Percentiles rank a stretch among this genome's conserved stretches.
phyloP scores from a whole-genome alignment of 2,329 filamentous ascomycete species.

The Aspergillus uvarum region DNA sequence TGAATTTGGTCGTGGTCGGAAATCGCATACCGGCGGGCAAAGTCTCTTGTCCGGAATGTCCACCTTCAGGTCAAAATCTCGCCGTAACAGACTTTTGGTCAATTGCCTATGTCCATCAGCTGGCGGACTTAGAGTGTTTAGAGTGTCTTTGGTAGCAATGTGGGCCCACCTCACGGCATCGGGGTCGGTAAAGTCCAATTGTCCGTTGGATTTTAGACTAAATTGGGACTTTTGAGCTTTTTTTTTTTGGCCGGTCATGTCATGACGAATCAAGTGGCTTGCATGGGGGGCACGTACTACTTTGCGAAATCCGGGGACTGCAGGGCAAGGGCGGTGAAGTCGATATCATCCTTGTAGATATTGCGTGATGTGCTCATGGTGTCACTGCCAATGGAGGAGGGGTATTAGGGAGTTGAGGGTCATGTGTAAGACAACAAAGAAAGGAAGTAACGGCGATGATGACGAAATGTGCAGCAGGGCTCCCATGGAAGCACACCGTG shows the following conservation, averaged over 20 bases:
- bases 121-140: neutral
- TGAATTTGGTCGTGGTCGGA: neutral
- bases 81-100: constrained; percentile 72
- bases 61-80: constrained; percentile 71
- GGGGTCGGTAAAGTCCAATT: constrained; percentile 79
- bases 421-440: neutral
- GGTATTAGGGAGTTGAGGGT: constrained; percentile 1
- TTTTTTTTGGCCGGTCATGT: neutral
- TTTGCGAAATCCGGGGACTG: constrained; percentile 61
- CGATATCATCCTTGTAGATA: constrained; percentile 58
- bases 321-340: constrained; percentile 62
- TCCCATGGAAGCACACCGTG: neutral
- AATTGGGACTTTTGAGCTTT: too few relatives aligned
- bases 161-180: constrained; percentile 64
- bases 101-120: constrained; percentile 52
- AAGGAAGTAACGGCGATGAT: neutral
- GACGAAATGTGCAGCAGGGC: neutral
- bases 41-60: constrained; percentile 74
- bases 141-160: constrained; percentile 11
- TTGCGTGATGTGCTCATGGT: constrained; percentile 41
- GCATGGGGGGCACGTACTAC: constrained; percentile 44
- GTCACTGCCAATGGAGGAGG: neutral
- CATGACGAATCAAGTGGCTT: constrained; percentile 40
- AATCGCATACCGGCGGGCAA: constrained; percentile 72
- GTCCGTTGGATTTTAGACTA: constrained; percentile 55